Conservation (phyloP, 2,329 filamentous ascomycete species). For the Teratosphaeria destructans region DNA sequence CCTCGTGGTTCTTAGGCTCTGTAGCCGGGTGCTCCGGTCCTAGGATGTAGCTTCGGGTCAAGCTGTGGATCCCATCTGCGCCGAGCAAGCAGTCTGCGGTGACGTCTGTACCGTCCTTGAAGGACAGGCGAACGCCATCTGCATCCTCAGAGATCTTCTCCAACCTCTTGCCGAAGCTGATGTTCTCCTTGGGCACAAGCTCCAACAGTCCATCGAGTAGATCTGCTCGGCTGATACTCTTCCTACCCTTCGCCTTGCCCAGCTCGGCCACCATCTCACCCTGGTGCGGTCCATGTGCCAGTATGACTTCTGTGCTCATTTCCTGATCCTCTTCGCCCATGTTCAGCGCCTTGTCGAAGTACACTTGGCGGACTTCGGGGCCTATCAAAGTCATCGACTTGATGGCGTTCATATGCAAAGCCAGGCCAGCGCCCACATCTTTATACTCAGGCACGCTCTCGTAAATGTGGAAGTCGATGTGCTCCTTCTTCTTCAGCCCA, state of each 20-base stretch:
- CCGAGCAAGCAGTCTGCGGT: slow-evolving; percentile 42
- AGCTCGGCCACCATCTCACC: slow-evolving; percentile 33
- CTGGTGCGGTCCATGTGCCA: slow-evolving; percentile 25
- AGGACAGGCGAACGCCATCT: slow-evolving; percentile 29
- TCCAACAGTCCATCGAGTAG: slow-evolving; percentile 40
- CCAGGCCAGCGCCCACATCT: slow-evolving; percentile 41
- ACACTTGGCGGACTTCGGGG: slow-evolving; percentile 32
- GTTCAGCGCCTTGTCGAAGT: slow-evolving; percentile 38
- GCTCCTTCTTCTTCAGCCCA: slow-evolving; percentile 32
- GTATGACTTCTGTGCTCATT: slow-evolving; percentile 25
- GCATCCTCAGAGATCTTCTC: slow-evolving; percentile 23
- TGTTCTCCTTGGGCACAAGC: slow-evolving; percentile 32
- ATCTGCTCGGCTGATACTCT: slow-evolving; percentile 37
- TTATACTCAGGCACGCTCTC: slow-evolving; percentile 38
- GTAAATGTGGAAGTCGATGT: slow-evolving; percentile 40
- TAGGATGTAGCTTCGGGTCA: slow-evolving; percentile 35
- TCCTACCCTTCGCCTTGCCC: slow-evolving; percentile 25
- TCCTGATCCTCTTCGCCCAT: slow-evolving; percentile 31
- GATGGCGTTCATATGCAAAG: slow-evolving; percentile 44
- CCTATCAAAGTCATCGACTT: slow-evolving; percentile 34
- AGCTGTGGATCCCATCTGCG: slow-evolving; percentile 44
- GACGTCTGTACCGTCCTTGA: slow-evolving; percentile 38
- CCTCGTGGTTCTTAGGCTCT: slow-evolving; percentile 21
- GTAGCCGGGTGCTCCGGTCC: slow-evolving; percentile 23
- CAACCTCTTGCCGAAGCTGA: slow-evolving; percentile 38